Conservation (phyloP, 1,284 basidiomycete species). For the Irpex rosettiformis region DNA sequence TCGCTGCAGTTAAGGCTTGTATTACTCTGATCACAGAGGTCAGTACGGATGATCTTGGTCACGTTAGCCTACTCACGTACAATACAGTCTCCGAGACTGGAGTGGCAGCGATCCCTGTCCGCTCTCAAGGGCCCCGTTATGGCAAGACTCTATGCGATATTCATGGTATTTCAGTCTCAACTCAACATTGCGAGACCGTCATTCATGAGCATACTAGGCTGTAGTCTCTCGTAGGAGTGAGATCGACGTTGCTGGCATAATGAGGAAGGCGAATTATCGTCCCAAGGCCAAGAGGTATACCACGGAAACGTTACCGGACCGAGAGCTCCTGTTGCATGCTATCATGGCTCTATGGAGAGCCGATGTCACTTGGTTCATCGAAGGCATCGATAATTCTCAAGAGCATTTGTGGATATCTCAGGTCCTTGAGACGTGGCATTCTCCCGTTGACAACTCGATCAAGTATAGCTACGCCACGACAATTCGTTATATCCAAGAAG, state of each 20-base stretch:
- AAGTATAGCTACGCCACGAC: slow-evolving; percentile 55
- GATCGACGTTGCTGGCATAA: slow-evolving; percentile 50
- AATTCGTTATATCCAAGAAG: slow-evolving; percentile 43
- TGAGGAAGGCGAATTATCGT: slow-evolving; percentile 49
- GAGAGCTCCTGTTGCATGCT: slow-evolving; percentile 62
- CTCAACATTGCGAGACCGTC: background rate
- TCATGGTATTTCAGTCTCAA: slow-evolving; percentile 40
- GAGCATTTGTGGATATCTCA: slow-evolving; percentile 44
- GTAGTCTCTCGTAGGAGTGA: slow-evolving; percentile 52
- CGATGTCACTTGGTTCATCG: slow-evolving; percentile 49
- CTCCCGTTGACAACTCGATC: slow-evolving; percentile 57
- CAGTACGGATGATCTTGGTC: slow-evolving; percentile 12
- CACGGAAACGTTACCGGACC: slow-evolving; percentile 57
- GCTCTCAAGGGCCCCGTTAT: slow-evolving; percentile 43
- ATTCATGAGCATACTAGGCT: slow-evolving; percentile 12
- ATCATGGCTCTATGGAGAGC: slow-evolving; percentile 67
- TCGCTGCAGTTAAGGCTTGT: slow-evolving; percentile 71
- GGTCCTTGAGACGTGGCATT: slow-evolving; percentile 53
- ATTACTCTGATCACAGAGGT: slow-evolving; percentile 43
- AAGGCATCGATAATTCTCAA: slow-evolving; percentile 29
- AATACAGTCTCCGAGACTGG: slow-evolving; percentile 55
- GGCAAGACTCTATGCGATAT: slow-evolving; percentile 50
- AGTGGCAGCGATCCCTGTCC: slow-evolving; percentile 54
- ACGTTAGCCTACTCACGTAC: too few species aligned
- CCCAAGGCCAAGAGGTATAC: slow-evolving; percentile 59